These are phyloP conservation scores for Coemansia sp. DNA, from an alignment of 192 early-diverging fungal genomes.

Conservation along the genomic window DNA sequence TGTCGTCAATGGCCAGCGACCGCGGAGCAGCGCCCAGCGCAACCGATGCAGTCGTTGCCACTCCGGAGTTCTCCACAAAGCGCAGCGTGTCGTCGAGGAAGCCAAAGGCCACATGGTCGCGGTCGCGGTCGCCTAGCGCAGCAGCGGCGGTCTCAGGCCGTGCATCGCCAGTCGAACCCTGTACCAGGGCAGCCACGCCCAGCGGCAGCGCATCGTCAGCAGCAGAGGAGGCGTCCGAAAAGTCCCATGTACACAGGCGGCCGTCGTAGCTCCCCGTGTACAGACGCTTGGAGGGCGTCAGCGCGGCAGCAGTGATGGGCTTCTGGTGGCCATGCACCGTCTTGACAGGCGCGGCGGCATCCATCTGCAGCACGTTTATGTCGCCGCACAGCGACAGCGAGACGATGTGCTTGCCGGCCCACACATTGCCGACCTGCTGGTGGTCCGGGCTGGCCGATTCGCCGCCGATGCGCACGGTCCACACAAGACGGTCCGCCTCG, in stretches of 20 bases:
- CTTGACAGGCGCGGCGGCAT: conserved; percentile 28
- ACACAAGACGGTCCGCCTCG: conserved; percentile 63
- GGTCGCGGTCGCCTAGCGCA: background rate
- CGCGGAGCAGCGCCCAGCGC: conserved; percentile 28
- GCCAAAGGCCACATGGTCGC: conserved; percentile 21
- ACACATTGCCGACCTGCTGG: conserved; percentile 94
- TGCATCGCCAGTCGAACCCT: conserved; percentile 11
- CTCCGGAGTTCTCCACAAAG: conserved; percentile 10
- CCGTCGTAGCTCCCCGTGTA: conserved; percentile 94
- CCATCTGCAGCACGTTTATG: conserved; percentile 74
- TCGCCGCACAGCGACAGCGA: conserved; percentile 83
- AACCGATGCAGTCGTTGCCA: background rate
- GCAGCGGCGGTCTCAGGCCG: conserved; percentile 23
- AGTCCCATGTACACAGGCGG: conserved; percentile 76
- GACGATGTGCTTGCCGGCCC: conserved; percentile 75
- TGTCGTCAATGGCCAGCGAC: conserved; percentile 20
- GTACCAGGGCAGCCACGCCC: conserved; percentile 16
- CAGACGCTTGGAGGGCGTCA: conserved; percentile 64
- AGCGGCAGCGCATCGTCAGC: background rate
- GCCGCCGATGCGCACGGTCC: conserved; percentile 57
- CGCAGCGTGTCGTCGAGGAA: conserved; percentile 43
- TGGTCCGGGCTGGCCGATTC: conserved; percentile 55
- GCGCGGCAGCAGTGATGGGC: conserved; percentile 70
- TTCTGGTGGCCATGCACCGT: conserved; percentile 74
- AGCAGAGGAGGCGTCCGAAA: conserved; percentile 11